A percentile compares a stretch with the other conserved stretches of the same genome.
These are phyloP conservation scores for Cyberlindnera petersonii DNA, from an alignment of 805 yeast species.

Conservation along the genomic window DNA sequence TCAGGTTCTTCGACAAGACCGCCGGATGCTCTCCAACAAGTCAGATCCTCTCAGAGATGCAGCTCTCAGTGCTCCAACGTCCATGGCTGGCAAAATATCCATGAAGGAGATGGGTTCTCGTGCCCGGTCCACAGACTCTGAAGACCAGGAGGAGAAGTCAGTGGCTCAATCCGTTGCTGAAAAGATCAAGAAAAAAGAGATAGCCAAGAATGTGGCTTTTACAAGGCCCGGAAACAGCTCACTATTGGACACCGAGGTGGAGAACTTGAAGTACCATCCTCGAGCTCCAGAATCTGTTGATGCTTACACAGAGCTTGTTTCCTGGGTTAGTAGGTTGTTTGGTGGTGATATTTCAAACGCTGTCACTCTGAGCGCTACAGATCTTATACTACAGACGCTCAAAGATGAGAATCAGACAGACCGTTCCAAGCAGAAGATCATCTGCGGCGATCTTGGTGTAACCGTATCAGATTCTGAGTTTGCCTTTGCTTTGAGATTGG, in stretches of 20 bases:
- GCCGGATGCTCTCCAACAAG: slow-evolving; percentile 42
- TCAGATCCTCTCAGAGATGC: slow-evolving; percentile 40
- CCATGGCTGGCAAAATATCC: slow-evolving; percentile 66
- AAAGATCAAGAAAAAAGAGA: slow-evolving; percentile 19
- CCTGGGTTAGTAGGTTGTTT: slow-evolving; percentile 52
- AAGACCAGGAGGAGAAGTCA: slow-evolving; percentile 17
- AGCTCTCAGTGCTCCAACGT: slow-evolving; percentile 61
- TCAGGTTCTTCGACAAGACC: slow-evolving; percentile 62
- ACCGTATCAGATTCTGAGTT: slow-evolving; percentile 29
- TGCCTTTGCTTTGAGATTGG: slow-evolving; percentile 31
- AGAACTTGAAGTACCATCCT: slow-evolving; percentile 60
- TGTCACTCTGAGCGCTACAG: slow-evolving; percentile 67
- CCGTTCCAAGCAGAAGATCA: slow-evolving; percentile 38
- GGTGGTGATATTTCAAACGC: slow-evolving; percentile 76
- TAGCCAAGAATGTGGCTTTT: slow-evolving; percentile 18
- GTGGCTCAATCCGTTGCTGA: slow-evolving; percentile 21
- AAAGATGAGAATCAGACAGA: slow-evolving; percentile 44
- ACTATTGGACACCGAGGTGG: slow-evolving; percentile 35
- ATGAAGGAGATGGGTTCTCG: slow-evolving; percentile 65
- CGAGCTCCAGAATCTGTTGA: slow-evolving; percentile 47
- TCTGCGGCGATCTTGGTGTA: slow-evolving; percentile 45
- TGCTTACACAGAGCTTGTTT: slow-evolving; percentile 52
- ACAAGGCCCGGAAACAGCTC: slow-evolving; percentile 20
- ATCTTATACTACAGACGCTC: slow-evolving; percentile 52
- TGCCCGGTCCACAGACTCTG: slow-evolving; percentile 11